These are phyloP conservation scores for Amphirosellinia nigrospora DNA, from an alignment of 495 filamentous ascomycete genomes.

Conservation along the genomic window DNA sequence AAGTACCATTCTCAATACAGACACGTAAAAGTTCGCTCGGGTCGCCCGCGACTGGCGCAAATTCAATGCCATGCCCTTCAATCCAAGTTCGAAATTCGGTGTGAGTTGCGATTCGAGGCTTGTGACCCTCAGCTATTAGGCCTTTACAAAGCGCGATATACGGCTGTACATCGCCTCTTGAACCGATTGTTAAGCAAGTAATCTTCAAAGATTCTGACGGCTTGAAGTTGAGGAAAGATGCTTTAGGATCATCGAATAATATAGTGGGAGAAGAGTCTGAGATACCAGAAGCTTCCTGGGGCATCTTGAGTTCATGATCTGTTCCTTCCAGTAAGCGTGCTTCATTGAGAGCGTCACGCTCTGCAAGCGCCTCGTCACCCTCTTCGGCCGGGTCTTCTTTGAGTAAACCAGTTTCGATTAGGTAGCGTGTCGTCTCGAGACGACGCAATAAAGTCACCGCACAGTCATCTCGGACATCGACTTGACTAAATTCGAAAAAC, in stretches of 20 bases:
- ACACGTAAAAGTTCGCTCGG: slow-evolving; percentile 94
- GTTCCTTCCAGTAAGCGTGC: slow-evolving; percentile 69
- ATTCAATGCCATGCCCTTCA: slow-evolving; percentile 89
- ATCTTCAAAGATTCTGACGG: slow-evolving; percentile 81
- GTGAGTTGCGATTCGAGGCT: slow-evolving; percentile 88
- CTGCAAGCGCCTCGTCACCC: slow-evolving; percentile 78
- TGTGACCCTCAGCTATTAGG: slow-evolving; percentile 85
- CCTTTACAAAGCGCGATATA: slow-evolving; percentile 97
- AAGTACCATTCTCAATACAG: slow-evolving; percentile 97
- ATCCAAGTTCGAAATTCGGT: slow-evolving; percentile 89
- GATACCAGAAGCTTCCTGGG: slow-evolving; percentile 57
- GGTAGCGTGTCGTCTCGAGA: slow-evolving; percentile 73
- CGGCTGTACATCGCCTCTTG: slow-evolving; percentile 93
- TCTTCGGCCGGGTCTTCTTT: slow-evolving; percentile 72
- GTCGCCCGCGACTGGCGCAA: slow-evolving; percentile 85
- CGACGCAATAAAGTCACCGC: slow-evolving; percentile 77
- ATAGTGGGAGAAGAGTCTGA: slow-evolving; percentile 68
- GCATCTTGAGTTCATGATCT: slow-evolving; percentile 64
- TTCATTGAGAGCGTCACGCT: slow-evolving; percentile 81
- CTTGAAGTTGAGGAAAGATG: slow-evolving; percentile 95
- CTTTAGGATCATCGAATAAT: slow-evolving; percentile 88
- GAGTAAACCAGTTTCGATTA: slow-evolving; percentile 74
- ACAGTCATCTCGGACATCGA: slow-evolving; percentile 86
- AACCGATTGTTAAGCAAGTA: slow-evolving; percentile 95
- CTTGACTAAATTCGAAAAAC: slow-evolving; percentile 89